phyloP scores from a whole-genome alignment of 352 stramenopile genomes.

The Stramenopiles sp. region DNA sequence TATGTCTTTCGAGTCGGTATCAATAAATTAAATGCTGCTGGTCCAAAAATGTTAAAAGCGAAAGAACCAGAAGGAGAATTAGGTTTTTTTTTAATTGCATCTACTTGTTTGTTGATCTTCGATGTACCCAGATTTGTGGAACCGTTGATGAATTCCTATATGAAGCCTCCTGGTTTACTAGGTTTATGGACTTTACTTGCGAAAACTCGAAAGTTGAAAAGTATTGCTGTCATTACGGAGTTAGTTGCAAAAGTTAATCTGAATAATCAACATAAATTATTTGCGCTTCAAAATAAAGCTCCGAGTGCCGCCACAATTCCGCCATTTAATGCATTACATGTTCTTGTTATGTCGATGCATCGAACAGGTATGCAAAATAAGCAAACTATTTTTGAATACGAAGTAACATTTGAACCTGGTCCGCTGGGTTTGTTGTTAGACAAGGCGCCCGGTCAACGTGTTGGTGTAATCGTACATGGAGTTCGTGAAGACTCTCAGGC shows the following conservation, averaged over 20 bases:
- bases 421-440: background rate
- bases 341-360: background rate
- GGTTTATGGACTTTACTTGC: background rate
- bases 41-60: background rate
- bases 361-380: background rate
- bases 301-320: background rate
- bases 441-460: background rate
- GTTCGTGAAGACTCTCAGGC: background rate
- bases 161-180: background rate
- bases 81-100: background rate
- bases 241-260: background rate
- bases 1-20: background rate
- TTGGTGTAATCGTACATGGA: background rate
- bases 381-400: background rate
- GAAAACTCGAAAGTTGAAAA: background rate
- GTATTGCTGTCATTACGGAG: background rate
- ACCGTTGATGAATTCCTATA: background rate
- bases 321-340: background rate
- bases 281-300: background rate
- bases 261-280: background rate
- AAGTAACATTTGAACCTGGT: background rate
- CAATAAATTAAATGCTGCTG: background rate
- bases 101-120: background rate
- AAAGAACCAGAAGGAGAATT: background rate
- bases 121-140: background rate